Base-by-base conservation (phyloP, 768 basidiomycete genomes). In the Pleurotus salmoneostramineus region DNA sequence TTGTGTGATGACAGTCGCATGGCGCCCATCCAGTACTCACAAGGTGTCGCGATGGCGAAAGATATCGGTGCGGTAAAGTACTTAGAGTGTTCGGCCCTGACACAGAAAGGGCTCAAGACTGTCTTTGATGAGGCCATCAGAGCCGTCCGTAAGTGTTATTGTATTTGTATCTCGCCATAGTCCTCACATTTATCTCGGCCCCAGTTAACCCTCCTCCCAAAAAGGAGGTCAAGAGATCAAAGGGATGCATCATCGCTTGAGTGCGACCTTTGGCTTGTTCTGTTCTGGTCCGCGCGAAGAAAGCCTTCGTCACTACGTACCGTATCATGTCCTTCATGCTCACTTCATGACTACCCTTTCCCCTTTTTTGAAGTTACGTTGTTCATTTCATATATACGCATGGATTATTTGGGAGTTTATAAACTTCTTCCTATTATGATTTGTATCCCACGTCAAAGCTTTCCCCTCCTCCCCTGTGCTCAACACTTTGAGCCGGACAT, bases 51-150 rank as follows among this genome's bases (percentile, higher is more conserved):
- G 47, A 95, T 97, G 87, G 85, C 87, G 59, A 89, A 89, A 69
- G 97, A 98, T 66, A 94, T 99, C 63, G 89, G 88, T 27, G 97
- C 96, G 35, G 93, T 98, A 63, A 95, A 95, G 74, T 97, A 97
- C 68, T 77, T 97, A 58, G 95, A 97, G 72, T 97, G 95, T 72
- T 96, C 94, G 32, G 94, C 95, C 35, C 77, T 96, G 67, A 98
- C 96, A 48, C 97, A 98, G 80, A 97, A 98, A 75, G 96, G 96
- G 12, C 77, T 99, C 69, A 99, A 99, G 84, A 95, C 90, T 58
- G 97, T 99, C 45, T 99, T 99, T 70, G 97, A 98, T 71, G 97
- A 98, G 74, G 97, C 97, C 44, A 98, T 99, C 66, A 86, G 97
- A 56, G 93, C 94, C 57, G 96, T 98, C 65, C 77, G 92, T 94